Conservation (phyloP, 345 rosid species). For the Lepidium aucheri region DNA sequence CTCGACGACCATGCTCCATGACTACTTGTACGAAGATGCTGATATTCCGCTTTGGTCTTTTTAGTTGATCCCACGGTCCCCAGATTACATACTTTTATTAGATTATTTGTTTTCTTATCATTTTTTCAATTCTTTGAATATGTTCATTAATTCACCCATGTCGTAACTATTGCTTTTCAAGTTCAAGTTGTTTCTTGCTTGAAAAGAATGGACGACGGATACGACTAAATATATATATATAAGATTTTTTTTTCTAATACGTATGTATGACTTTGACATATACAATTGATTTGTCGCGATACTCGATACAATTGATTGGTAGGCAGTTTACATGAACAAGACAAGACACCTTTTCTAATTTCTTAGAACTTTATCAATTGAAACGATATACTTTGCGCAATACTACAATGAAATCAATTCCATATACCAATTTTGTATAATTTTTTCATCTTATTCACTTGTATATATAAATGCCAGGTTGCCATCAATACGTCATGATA, state of each 20-base stretch:
- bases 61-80: conserved; percentile 35
- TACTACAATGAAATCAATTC: neutral
- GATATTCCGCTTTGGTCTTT: conserved; percentile 78
- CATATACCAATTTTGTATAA: neutral
- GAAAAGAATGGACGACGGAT: conserved; percentile 13
- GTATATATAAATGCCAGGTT: neutral
- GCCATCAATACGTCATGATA: neutral
- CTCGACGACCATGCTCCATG: conserved; percentile 25
- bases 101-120: neutral
- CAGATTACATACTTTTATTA: neutral
- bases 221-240: neutral
- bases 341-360: neutral
- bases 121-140: conserved; percentile 10
- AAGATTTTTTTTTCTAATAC: too few relatives aligned
- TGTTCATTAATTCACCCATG: conserved; percentile 1
- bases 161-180: neutral
- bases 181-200: conserved; percentile 16
- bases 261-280: neutral
- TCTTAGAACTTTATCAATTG: too few relatives aligned
- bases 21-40: conserved; percentile 54
- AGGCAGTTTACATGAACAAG: conserved; percentile 5
- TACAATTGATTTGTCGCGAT: neutral
- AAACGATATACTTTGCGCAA: neutral
- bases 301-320: neutral
- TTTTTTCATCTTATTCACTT: neutral